These are phyloP conservation scores for Penicillium sp. DNA, from an alignment of 2,329 filamentous ascomycete species.

Conservation along the genomic window DNA sequence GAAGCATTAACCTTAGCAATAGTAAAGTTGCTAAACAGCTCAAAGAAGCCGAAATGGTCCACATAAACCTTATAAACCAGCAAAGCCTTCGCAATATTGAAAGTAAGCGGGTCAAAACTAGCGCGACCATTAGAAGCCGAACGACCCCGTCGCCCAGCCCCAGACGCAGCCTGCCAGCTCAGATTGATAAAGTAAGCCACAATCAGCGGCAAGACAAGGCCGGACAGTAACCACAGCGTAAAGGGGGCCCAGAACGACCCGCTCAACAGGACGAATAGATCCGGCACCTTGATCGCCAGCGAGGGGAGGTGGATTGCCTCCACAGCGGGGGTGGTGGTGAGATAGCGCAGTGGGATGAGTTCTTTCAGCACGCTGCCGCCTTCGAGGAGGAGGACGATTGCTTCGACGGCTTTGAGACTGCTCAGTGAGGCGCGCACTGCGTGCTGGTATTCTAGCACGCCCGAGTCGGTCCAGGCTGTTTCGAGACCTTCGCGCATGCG, in stretches of 20 bases:
- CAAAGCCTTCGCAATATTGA: conserved; percentile 86
- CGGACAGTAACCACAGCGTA: conserved; percentile 75
- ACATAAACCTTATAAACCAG: conserved; percentile 80
- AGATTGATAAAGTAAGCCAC: conserved; percentile 92
- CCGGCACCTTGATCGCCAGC: conserved; percentile 71
- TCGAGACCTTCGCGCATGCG: conserved; percentile 40
- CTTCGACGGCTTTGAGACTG: conserved; percentile 70
- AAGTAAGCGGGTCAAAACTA: conserved; percentile 79
- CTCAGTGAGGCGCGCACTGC: conserved; percentile 71
- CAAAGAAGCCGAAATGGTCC: conserved; percentile 47
- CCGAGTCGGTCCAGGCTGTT: conserved; percentile 40
- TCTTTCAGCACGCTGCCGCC: conserved; percentile 69
- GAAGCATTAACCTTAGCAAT: conserved; percentile 43
- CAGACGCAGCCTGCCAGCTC: conserved; percentile 56
- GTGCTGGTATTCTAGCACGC: conserved; percentile 55
- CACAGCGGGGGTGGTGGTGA: conserved; percentile 72
- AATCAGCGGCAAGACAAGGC: conserved; percentile 69
- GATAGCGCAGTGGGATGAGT: conserved; percentile 72
- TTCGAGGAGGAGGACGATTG: conserved; percentile 71
- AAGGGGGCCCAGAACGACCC: conserved; percentile 82
- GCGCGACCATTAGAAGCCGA: conserved; percentile 28
- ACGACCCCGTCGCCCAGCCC: conserved; percentile 28
- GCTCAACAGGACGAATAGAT: conserved; percentile 78
- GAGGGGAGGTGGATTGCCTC: conserved; percentile 59
- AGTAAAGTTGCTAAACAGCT: conserved; percentile 40